Base-by-base conservation (phyloP, 768 basidiomycete species). In the Chlorophyllum brunneum region DNA sequence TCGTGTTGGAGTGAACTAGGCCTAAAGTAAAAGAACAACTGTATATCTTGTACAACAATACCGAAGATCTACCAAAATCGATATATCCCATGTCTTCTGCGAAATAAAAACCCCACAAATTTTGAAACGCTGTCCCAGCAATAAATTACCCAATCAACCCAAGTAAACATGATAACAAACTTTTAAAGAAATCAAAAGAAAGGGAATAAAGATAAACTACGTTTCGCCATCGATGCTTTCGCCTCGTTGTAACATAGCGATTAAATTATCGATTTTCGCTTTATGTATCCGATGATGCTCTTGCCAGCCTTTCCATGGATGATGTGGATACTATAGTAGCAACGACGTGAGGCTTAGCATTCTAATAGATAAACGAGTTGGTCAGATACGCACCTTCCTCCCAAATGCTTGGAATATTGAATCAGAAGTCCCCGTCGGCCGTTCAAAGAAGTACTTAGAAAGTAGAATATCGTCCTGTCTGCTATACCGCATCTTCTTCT, bases 221-320 rank as follows among this genome's bases (percentile, higher is more conserved):
- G 47, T 9, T 38, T 51, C 52, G 1, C 58, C 60, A 34, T 76
- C 75, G 24, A 79, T 63, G 43, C 60, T 64, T 63, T 86, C 82
- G 10, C 88, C 88, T 26, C 74, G 73, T 9, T 63, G 62, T 16
- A 92, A 64, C 58, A 77, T 74, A 54, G 81, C 72, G 37, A 89
- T 85, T 34, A 88, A 77, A 67, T 91, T 83, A 60, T 92, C 91
- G 56, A 92, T 91, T 63, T 88, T 90, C 10, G 81, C 76, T 63
- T 92, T 92, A 65, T 92, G 91, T 60, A 92, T 90, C 37, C 91
- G 80, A 64, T 92, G 85, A 63, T 92, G 91, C 61, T 93, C 91
- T 65, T 93, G 91, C 91, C 91, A 93, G 11, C 91, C 91, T 65
- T 93, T 93, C 91, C 91, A 93, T 2, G 91, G 91, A 70, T 93